A percentile compares a stretch with the other conserved stretches of the same genome.
These are phyloP conservation scores for Candida manassasensis DNA, from an alignment of 805 yeast species.

Conservation along the genomic window DNA sequence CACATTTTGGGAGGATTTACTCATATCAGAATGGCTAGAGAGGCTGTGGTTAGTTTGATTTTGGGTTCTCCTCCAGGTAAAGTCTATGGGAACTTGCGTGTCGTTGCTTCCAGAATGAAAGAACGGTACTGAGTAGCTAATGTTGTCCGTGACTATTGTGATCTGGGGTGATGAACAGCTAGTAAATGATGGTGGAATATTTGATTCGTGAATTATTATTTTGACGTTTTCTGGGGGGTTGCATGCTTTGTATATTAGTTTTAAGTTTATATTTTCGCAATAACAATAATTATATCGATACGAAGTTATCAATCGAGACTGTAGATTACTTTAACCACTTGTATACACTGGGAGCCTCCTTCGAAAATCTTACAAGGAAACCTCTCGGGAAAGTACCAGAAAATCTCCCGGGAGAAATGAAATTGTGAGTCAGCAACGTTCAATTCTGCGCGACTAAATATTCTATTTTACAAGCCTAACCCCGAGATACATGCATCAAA, in stretches of 20 bases:
- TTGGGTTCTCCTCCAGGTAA: conserved; percentile 98
- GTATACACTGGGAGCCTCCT: too few species aligned
- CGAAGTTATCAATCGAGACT: too few species aligned
- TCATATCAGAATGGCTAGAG: conserved; percentile 97
- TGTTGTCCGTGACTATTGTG: neutral
- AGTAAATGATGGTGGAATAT: conserved; percentile 2
- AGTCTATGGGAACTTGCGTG: conserved; percentile 94
- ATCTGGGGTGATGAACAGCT: conserved; percentile 5
- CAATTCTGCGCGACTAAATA: too few species aligned
- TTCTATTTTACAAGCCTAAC: too few species aligned
- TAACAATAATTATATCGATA: too few species aligned
- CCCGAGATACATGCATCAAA: too few species aligned
- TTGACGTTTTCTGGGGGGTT: neutral
- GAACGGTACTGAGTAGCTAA: conserved; percentile 75
- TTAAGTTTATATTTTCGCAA: neutral
- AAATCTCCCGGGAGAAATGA: too few species aligned
- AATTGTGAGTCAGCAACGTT: too few species aligned
- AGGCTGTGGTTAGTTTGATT: conserved; percentile 89
- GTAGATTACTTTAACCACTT: too few species aligned
- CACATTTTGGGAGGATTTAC: conserved; percentile 97
- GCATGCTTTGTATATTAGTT: neutral
- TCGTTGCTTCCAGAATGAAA: conserved; percentile 94
- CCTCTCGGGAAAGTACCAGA: too few species aligned
- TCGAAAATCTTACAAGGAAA: too few species aligned
- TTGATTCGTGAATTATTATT: conserved; percentile 1